Base-by-base conservation (phyloP, 306 rosid species). In the Vigna hirtella region DNA sequence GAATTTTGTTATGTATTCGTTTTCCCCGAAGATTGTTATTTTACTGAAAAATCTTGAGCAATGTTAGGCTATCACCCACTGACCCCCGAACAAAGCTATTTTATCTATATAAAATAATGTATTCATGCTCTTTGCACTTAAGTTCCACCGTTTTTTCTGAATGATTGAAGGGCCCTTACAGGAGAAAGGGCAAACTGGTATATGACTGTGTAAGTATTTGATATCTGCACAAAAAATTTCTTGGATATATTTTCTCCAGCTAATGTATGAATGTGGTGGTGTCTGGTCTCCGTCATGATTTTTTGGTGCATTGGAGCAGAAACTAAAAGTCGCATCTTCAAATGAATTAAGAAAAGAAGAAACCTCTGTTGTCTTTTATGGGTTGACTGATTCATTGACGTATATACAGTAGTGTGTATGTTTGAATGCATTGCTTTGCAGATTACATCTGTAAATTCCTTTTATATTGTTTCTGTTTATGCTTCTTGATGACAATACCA, bases 161-260 rank as follows among this genome's bases (percentile, higher is more conserved):
- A 76, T 76, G 51, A 75, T 63, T 85, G 85, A 80, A 56, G 87
- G 77, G 80, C 78, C 82, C 73, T 81, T 86, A 62, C 73, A 13
- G 83, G 66, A 74, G 70, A 73, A 70, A 36, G 83, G 79, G 81
- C 72, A 73, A 79, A 79, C 75, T 77, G 72, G 61, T 61, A 69
- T 61, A 61, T 78, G 77, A 61, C 69, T 77, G 48, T 81, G 90
- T 89, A 79, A 86, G 90, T 79, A 79, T 86, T 64, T 63, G 74
- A 57, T 76, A 71, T 65, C 71, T 14, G 36, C 57, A 28, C 59
- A 7, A 30, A 11, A 14, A 1, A 4, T 58, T 72, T 53, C 12
- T 74, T 81, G 57, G 77, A 59, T 68, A 78, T 66, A 61, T 59
- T 56, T 81, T 80, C 55, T 57, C 9, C 58, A 5, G 52, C 84